Conservation (phyloP, 129 eudicot species). For the Chrysanthemum makinoi region DNA sequence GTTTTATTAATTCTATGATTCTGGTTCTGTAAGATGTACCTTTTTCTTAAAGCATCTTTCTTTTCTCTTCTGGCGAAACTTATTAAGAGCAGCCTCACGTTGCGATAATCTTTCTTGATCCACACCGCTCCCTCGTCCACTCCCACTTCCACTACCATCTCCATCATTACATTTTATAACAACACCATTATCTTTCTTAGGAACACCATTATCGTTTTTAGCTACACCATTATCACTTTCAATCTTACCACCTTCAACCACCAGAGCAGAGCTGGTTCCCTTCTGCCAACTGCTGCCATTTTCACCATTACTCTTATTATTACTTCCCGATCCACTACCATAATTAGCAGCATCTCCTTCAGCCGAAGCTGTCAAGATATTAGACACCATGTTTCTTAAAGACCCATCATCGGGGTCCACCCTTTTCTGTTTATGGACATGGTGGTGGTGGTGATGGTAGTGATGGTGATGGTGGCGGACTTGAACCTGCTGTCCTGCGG, state of each 20-base stretch:
- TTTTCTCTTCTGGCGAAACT: conserved; percentile 68
- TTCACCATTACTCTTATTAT: conserved; percentile 57
- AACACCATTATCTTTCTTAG: conserved; percentile 16
- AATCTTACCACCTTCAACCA: conserved; percentile 37
- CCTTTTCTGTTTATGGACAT: conserved; percentile 35
- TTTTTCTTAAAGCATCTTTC: conserved; percentile 79
- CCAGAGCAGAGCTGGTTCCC: conserved; percentile 36
- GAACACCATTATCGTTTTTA: conserved; percentile 34
- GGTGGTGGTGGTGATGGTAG: conserved; percentile 52
- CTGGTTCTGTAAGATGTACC: conserved; percentile 35
- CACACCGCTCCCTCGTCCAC: conserved; percentile 32
- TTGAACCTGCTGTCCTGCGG: conserved; percentile 24
- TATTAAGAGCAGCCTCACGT: conserved; percentile 63
- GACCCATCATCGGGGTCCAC: conserved; percentile 38
- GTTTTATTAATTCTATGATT: not conserved
- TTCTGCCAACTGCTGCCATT: conserved; percentile 42
- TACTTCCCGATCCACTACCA: conserved; percentile 69
- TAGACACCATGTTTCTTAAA: conserved; percentile 32
- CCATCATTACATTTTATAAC: conserved; percentile 21
- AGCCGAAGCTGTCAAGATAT: conserved; percentile 23
- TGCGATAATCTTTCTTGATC: conserved; percentile 36
- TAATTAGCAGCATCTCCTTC: conserved; percentile 70
- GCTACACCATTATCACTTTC: conserved; percentile 40
- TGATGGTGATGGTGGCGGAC: conserved; percentile 59
- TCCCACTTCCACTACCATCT: conserved; percentile 48